phyloP scores from a whole-genome alignment of 2,329 filamentous ascomycete species.

The Xylaria sp. region DNA sequence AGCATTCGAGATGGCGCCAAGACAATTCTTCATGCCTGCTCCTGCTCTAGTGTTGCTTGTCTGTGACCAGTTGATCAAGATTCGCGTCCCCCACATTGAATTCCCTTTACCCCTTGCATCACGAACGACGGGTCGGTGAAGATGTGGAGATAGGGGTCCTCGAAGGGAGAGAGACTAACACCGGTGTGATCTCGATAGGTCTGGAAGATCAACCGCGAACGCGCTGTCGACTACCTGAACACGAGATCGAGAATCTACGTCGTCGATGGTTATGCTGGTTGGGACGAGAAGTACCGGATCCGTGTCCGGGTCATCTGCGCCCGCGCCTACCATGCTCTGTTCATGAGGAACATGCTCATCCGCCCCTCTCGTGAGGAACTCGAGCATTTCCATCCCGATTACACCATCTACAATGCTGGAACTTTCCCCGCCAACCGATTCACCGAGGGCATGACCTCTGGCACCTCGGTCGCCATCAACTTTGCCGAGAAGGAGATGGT shows the following conservation, averaged over 20 bases:
- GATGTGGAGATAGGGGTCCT: background rate
- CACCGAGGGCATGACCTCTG: slow-evolving; percentile 97
- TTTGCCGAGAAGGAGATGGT: slow-evolving; percentile 99
- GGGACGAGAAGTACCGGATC: slow-evolving; percentile 98
- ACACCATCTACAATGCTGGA: slow-evolving; percentile 99
- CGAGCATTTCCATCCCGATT: slow-evolving; percentile 96
- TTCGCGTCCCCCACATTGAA: slow-evolving; percentile 4
- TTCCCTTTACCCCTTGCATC: slow-evolving; percentile 8
- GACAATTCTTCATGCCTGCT: slow-evolving; percentile 16
- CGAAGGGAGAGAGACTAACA: slow-evolving; percentile 2
- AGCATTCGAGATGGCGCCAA: slow-evolving; percentile 20
- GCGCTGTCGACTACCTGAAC: slow-evolving; percentile 98
- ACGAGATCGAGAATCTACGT: slow-evolving; percentile 98
- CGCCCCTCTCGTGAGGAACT: slow-evolving; percentile 86
- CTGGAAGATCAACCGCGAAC: slow-evolving; percentile 99
- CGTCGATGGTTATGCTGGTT: slow-evolving; percentile 93
- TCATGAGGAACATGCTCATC: slow-evolving; percentile 99
- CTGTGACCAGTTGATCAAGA: background rate
- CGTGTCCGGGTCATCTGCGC: slow-evolving; percentile 96
- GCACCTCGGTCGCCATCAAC: slow-evolving; percentile 97
- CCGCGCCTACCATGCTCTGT: slow-evolving; percentile 97
- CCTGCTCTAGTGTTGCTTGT: slow-evolving; percentile 1
- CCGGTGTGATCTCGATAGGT: slow-evolving; percentile 53
- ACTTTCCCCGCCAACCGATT: slow-evolving; percentile 98
- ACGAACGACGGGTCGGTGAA: slow-evolving; percentile 1